Percentiles rank a stretch among this genome's conserved stretches.
Conservation (phyloP, 192 early-diverging fungal species). For the Mortierella claussenii region DNA sequence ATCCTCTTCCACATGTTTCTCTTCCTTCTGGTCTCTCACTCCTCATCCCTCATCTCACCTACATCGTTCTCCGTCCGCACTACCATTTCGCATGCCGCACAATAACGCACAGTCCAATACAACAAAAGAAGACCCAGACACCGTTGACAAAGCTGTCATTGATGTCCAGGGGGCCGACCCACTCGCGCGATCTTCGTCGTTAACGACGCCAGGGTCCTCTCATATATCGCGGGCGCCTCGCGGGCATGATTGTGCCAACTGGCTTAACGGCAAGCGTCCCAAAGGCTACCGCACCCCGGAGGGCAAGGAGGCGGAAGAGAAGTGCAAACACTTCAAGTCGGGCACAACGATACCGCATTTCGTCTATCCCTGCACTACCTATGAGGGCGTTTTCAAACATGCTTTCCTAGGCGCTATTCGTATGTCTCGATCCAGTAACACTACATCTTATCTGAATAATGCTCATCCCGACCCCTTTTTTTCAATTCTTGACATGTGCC, state of each 20-base stretch:
- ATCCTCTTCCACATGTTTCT: neutral
- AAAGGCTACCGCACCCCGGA: constrained; percentile 48
- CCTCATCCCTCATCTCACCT: neutral
- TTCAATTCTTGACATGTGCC: constrained; percentile 10
- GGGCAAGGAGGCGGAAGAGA: constrained; percentile 44
- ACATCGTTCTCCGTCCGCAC: too few relatives aligned
- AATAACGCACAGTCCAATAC: too few relatives aligned
- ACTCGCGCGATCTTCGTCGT: too few relatives aligned
- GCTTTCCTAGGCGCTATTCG: constrained; percentile 41
- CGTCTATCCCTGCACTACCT: constrained; percentile 31
- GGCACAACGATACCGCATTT: constrained; percentile 40
- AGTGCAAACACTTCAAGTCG: constrained; percentile 39
- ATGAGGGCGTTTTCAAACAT: constrained; percentile 44
- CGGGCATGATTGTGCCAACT: constrained; percentile 13
- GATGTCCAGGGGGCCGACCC: too few relatives aligned
- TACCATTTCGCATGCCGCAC: too few relatives aligned
- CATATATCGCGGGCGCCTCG: constrained; percentile 14
- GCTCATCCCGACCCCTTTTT: neutral
- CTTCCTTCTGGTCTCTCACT: neutral
- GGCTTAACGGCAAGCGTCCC: constrained; percentile 48
- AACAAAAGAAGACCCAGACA: too few relatives aligned
- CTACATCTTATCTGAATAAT: neutral
- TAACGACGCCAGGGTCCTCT: neutral
- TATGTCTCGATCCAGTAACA: constrained; percentile 15
- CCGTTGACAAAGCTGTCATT: too few relatives aligned